Base-by-base conservation (phyloP, 1,139 yeast genomes). In the Arxiozyma bovina region DNA sequence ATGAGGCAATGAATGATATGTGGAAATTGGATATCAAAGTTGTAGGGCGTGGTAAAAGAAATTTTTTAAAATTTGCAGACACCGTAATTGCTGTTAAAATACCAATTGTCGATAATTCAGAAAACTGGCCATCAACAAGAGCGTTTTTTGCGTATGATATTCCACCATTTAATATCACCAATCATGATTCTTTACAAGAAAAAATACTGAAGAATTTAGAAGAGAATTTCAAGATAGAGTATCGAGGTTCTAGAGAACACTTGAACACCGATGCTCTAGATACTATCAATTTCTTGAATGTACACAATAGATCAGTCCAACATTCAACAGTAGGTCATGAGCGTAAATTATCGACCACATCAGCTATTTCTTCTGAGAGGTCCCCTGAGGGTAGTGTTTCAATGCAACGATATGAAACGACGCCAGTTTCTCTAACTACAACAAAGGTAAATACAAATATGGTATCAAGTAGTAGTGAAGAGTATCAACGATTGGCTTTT, bases 21-120 rank as follows among this genome's bases (percentile, higher is more conserved):
- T 78, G 81, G 81, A 73, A 71, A 58, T 67, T 77, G 40, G 78
- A 77, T 54, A 56, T 77, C 1, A 68, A 73, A 5, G 67, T 74
- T 1, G 62, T 66, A 18, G 67, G 69, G 23, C 62, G 67, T 23
- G 75, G 75, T 1, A 68, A 66, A 41, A 65, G 67, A 20, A 65
- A 67, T n/a, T 69, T 64, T 49, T 56, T 64, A 21, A 67, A 67
- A 50, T 73, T 73, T 59, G 72, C 70, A 1, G 71, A 67, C 30
- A 64, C 64, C 1, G 69, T 71, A 0, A 54, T 61, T 6, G 72
- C 73, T 1, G 64, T 70, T 0, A 67, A 67, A 27, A 63, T 69
- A 3, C 63, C 67, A 12, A 58, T 56, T 9, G 30, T 55, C 0
- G 51, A 53, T 15, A 55, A 50, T 8, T 51, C 53, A n/a, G 63